Conservation (phyloP, 345 rosid genomes). For the Fremontodendron californicum region DNA sequence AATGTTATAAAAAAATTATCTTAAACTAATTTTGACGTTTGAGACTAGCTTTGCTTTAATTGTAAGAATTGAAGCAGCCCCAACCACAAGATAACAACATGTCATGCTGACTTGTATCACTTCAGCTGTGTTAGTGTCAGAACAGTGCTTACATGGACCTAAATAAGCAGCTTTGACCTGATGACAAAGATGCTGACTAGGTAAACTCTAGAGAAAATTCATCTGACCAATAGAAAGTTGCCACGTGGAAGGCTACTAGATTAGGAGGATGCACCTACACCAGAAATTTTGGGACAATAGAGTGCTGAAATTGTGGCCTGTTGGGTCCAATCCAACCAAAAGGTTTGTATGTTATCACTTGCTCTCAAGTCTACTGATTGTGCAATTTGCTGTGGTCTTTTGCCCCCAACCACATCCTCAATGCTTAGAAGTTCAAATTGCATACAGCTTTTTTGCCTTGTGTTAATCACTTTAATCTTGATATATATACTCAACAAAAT, state of each 20-base stretch:
- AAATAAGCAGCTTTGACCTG: not conserved
- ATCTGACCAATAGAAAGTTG: constrained; percentile 15
- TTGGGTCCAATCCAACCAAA: constrained; percentile 6
- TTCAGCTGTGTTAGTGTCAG: not conserved
- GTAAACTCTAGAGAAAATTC: constrained; percentile 7
- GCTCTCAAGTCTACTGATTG: not conserved
- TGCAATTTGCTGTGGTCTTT: no score
- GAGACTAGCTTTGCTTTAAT: no score
- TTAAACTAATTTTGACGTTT: no score
- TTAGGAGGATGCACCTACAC: constrained; percentile 30
- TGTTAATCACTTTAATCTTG: constrained; percentile 2
- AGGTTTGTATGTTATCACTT: not conserved
- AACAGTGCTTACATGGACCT: constrained; percentile 1
- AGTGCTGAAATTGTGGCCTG: not conserved
- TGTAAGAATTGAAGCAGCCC: no score
- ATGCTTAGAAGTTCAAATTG: not conserved
- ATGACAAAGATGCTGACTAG: constrained; percentile 11
- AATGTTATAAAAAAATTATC: no score
- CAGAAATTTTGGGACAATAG: constrained; percentile 14
- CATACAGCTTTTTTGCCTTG: not conserved
- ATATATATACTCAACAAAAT: not conserved
- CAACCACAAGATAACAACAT: no score
- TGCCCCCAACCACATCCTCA: constrained; percentile 10
- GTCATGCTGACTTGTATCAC: no score
- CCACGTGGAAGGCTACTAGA: constrained; percentile 20